A percentile compares a stretch with the other conserved stretches of the same genome.
Evolutionary conservation across 768 basidiomycete species (phyloP).

Genomic region (Sutorius australiensis): DNA sequence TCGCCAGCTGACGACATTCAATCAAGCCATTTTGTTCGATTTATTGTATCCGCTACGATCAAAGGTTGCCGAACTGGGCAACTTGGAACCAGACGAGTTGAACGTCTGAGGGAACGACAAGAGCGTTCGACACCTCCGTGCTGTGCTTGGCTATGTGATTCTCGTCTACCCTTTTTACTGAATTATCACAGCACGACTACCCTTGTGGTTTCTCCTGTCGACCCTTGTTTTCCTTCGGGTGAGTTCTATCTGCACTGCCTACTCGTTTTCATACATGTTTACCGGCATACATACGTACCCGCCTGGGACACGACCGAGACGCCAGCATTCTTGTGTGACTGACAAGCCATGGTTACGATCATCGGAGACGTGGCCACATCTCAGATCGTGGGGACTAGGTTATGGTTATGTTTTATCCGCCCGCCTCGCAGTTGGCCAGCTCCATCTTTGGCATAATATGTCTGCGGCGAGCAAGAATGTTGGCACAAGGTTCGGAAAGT

Average conservation of each 20-base stretch:
- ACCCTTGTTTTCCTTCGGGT: not conserved
- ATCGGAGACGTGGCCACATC: not conserved
- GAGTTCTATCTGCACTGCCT: too few relatives aligned
- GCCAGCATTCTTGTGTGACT: not conserved
- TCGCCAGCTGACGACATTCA: not conserved
- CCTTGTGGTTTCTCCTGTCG: not conserved
- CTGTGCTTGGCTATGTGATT: not conserved
- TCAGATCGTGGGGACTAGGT: not conserved
- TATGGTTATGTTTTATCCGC: not conserved
- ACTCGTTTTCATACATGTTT: not conserved
- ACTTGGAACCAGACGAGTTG: constrained; percentile 6
- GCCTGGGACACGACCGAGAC: not conserved
- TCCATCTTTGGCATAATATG: not conserved
- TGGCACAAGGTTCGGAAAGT: not conserved
- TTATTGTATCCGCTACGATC: not conserved
- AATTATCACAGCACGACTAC: not conserved
- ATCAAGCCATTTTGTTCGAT: constrained; percentile 3
- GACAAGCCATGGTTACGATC: not conserved
- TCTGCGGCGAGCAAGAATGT: not conserved
- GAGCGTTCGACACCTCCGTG: not conserved
- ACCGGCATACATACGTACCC: not conserved
- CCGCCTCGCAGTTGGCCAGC: not conserved
- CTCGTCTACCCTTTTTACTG: not conserved
- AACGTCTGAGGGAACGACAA: not conserved
- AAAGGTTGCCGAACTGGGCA: constrained; percentile 1